Conservation (phyloP, 140 eudicot genomes). For the Senecio squalidus region DNA sequence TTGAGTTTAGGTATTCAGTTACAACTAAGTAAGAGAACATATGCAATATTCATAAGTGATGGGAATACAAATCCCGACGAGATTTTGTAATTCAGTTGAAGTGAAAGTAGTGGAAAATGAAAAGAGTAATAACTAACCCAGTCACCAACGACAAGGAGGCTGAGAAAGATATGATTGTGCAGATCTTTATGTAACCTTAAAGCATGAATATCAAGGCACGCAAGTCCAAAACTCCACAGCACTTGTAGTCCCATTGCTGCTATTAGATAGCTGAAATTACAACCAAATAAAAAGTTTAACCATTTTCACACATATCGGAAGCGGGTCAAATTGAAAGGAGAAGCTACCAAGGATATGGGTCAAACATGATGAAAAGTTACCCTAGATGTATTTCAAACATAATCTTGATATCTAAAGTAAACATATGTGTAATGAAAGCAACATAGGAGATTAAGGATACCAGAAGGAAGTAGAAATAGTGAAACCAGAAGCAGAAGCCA, state of each 20-base stretch:
- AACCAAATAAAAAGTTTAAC: not conserved
- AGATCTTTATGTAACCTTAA: slow-evolving; percentile 49
- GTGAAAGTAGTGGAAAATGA: not conserved
- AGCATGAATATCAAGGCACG: slow-evolving; percentile 69
- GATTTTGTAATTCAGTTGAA: not conserved
- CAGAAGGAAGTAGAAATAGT: slow-evolving; percentile 48
- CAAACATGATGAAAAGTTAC: not conserved
- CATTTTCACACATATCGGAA: not conserved
- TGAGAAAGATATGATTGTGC: slow-evolving; percentile 44
- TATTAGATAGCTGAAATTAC: slow-evolving; percentile 58
- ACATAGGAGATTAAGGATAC: slow-evolving; percentile 22
- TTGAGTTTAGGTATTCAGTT: too few relatives aligned
- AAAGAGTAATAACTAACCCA: slow-evolving; percentile 46
- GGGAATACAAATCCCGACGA: too few relatives aligned
- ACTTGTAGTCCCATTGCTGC: slow-evolving; percentile 78
- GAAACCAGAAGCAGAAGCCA: slow-evolving; percentile 50
- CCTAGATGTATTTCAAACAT: not conserved
- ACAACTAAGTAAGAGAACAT: too few relatives aligned
- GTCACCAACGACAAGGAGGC: slow-evolving; percentile 71
- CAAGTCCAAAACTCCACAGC: slow-evolving; percentile 75
- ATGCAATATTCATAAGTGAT: not conserved
- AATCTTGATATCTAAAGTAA: not conserved
- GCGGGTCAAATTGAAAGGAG: not conserved
- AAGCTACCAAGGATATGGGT: not conserved
- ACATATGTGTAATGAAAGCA: too few relatives aligned